Base-by-base conservation (phyloP, 2,329 filamentous ascomycete species). In the Ceratocystis diversiconidia region DNA sequence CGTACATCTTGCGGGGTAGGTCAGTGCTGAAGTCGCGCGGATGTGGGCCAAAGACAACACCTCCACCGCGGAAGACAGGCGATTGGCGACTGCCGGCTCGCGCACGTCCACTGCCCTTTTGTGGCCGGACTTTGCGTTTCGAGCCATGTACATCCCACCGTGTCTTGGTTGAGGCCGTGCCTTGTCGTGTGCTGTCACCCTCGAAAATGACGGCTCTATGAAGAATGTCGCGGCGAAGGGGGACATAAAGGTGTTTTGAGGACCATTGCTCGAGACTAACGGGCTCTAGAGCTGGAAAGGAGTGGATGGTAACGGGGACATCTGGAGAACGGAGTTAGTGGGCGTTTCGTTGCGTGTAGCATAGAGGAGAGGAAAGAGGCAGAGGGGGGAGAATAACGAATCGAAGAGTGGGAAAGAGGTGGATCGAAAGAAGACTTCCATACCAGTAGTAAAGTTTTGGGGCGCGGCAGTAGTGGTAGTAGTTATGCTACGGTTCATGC, bases 141-240 rank as follows among this genome's bases (percentile, higher is more conserved):
- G 90, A 94, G 68, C 92, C 94, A 72, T 86, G 84, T 28, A 99
- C 87, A 68, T 97, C 90, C 72, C 77, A 85, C 68, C 92, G 85
- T 71, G 84, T 94, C 79, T 95, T 95, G 69, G 84, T 85, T 70
- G 79, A 87, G 59, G 92, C 94, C 1, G 90, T 95, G 69, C 94
- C 94, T 74, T 91, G 87, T 36, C 94, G 87, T 65, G 90, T 88
- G 72, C 80, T 84, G 78, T 97, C 92, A 70, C 89, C 94, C 78
- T 99, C 94, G 80, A 88, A 97, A 71, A 96, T 78, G 67, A 99
- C 85, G 67, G 94, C 94, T 69, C 90, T 85, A 78, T 99, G 92
- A 64, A 99, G 85, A 69, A 99, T 85, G 75, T 99, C 94, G 74
- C 88, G 86, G 67, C 94, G 88, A 60, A 96, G 82, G 2, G 94